Evolutionary conservation across 371 early-diverging fungal species (phyloP).

Genomic region (Actinomortierella wolfii): DNA sequence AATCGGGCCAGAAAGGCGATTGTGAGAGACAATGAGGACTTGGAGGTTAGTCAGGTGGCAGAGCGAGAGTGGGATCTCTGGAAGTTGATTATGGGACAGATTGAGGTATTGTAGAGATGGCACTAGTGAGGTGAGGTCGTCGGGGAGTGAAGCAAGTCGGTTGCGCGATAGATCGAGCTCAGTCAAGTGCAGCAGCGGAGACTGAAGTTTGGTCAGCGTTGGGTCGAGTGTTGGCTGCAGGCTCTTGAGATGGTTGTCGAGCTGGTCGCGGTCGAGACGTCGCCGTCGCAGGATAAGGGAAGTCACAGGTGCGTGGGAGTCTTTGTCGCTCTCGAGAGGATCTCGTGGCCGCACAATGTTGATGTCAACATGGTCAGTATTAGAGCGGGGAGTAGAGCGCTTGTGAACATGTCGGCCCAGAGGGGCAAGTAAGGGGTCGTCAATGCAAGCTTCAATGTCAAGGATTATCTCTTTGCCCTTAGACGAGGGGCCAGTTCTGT

Average conservation of each 20-base stretch:
- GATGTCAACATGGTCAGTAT: constrained; percentile 38
- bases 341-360: constrained; percentile 25
- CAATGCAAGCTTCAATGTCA: constrained; percentile 68
- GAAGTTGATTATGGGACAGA: constrained; percentile 59
- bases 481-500: neutral
- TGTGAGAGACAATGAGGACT: constrained; percentile 60
- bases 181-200: constrained; percentile 48
- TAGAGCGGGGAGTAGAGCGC: constrained; percentile 11
- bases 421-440: constrained; percentile 62
- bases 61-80: constrained; percentile 55
- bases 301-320: constrained; percentile 41
- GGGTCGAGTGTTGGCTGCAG: constrained; percentile 52
- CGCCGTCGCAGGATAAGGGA: constrained; percentile 55
- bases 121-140: constrained; percentile 46
- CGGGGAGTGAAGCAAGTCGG: constrained; percentile 50
- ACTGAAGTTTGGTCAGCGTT: constrained; percentile 35
- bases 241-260: constrained; percentile 46
- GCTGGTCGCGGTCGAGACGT: constrained; percentile 47
- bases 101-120: constrained; percentile 56
- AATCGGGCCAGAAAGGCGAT: constrained; percentile 50
- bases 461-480: constrained; percentile 26
- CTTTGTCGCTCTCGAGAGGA: constrained; percentile 28
- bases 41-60: constrained; percentile 53
- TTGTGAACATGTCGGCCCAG: constrained; percentile 56
- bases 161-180: constrained; percentile 68